Percentiles rank a stretch among this genome's conserved stretches.
Evolutionary conservation across 495 filamentous ascomycete species (phyloP).

Genomic region (Durotheca rogersii): DNA sequence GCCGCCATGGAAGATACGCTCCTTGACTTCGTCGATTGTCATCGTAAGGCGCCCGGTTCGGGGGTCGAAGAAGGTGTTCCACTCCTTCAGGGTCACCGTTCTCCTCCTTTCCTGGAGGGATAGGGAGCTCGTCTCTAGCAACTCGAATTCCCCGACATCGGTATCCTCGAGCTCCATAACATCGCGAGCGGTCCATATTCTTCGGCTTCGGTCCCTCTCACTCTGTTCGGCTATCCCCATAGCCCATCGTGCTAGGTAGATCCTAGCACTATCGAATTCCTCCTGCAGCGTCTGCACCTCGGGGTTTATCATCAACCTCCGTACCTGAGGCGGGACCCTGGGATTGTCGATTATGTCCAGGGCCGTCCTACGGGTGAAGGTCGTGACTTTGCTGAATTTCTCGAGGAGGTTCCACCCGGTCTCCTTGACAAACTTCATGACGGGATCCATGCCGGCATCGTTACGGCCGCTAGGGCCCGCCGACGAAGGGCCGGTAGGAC

Average conservation of each 20-base stretch:
- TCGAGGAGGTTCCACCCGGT: conserved; percentile 94
- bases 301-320: conserved; percentile 81
- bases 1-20: conserved; percentile 93
- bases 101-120: conserved; percentile 73
- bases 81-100: conserved; percentile 77
- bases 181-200: conserved; percentile 92
- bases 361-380: conserved; percentile 86
- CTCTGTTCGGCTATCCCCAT: conserved; percentile 98
- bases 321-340: conserved; percentile 80
- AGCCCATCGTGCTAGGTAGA: conserved; percentile 94
- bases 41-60: conserved; percentile 69
- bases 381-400: conserved; percentile 93
- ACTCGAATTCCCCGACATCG: conserved; percentile 91
- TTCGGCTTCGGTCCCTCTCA: conserved; percentile 75
- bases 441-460: conserved; percentile 88
- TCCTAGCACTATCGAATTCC: conserved; percentile 91
- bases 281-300: conserved; percentile 94
- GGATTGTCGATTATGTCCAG: conserved; percentile 90
- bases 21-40: conserved; percentile 89
- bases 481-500: conserved; percentile 29
- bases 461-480: conserved; percentile 37
- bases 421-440: conserved; percentile 93
- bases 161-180: conserved; percentile 92
- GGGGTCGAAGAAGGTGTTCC: conserved; percentile 80
- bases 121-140: conserved; percentile 78